Evolutionary conservation across 257 asterid species (phyloP).

Genomic region (Cordia subcordata): DNA sequence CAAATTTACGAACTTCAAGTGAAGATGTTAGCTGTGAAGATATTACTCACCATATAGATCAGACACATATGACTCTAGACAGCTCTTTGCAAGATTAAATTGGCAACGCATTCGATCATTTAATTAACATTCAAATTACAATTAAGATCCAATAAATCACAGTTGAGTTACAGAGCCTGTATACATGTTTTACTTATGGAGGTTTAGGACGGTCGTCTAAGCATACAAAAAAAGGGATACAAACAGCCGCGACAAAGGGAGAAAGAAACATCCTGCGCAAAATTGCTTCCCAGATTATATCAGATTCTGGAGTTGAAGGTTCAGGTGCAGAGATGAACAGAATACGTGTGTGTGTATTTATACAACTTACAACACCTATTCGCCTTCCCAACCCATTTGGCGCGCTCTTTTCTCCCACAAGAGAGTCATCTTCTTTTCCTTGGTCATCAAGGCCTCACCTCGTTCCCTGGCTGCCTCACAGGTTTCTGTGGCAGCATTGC

Average conservation of each 20-base stretch:
- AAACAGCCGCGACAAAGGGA: neutral
- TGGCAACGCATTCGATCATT: neutral
- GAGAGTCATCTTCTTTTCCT: constrained; percentile 66
- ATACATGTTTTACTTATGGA: neutral
- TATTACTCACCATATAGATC: too few relatives aligned
- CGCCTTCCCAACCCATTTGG: constrained; percentile 78
- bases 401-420: constrained; percentile 90
- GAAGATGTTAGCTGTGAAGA: too few relatives aligned
- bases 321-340: neutral
- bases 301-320: neutral
- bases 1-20: too few relatives aligned
- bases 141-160: neutral
- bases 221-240: neutral
- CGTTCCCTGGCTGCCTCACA: constrained; percentile 90
- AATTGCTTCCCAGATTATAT: neutral
- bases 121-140: neutral
- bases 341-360: neutral
- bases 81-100: too few relatives aligned
- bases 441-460: constrained; percentile 51
- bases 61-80: too few relatives aligned
- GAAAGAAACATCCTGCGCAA: neutral
- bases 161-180: neutral
- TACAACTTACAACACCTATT: constrained; percentile 13
- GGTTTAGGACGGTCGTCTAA: neutral
- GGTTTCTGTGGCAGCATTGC: constrained; percentile 84